Base-by-base conservation (phyloP, 2,329 filamentous ascomycete species). In the Penicillium sp. region DNA sequence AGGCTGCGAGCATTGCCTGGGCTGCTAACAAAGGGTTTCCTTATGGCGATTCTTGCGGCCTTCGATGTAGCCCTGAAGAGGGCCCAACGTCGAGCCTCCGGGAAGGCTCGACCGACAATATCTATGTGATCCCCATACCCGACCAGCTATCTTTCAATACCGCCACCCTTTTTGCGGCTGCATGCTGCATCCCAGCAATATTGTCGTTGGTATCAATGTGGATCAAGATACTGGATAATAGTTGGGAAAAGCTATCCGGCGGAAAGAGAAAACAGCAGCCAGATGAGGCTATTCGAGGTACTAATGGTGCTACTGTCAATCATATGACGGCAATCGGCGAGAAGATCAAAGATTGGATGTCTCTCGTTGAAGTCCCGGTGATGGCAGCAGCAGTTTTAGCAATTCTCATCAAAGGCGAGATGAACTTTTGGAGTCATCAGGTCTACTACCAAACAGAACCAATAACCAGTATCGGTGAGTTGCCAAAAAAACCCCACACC, bases 151-250 rank as follows among this genome's bases (percentile, higher is more conserved):
- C 80, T 0, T 87, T 88, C 63, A 80, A 81, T 44, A 79, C 84
- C 0, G 83, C 77, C 0, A 87, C 83, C 8, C 77, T 89, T 2
- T 73, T 89, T 1, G 80, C 84, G 0, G 84, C 85, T 2, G 86
- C 82, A 2, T 87, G 85, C 56, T 88, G 85, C 54, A 81, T 89
- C 2, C 85, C 86, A 0, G 83, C 85, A 1, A 80, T 88, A 9
- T 70, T 89, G 0, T 85, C 83, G 8, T 70, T 88, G 8, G 74
- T 84, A 0, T 85, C 81, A 0, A 87, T 84, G 71, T 85, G 82
- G 81, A 82, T 84, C 58, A 87, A 85, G 62, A 86, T 89, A 4
- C 68, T 86, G 2, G 80, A 86, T 56, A 79, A 81, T 47, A 87
- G 87, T 55, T 86, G 83, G 83, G 83, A 77, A 57, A 74, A 69